Base-by-base conservation (phyloP, 345 rosid species). In the Angophora floribunda region DNA sequence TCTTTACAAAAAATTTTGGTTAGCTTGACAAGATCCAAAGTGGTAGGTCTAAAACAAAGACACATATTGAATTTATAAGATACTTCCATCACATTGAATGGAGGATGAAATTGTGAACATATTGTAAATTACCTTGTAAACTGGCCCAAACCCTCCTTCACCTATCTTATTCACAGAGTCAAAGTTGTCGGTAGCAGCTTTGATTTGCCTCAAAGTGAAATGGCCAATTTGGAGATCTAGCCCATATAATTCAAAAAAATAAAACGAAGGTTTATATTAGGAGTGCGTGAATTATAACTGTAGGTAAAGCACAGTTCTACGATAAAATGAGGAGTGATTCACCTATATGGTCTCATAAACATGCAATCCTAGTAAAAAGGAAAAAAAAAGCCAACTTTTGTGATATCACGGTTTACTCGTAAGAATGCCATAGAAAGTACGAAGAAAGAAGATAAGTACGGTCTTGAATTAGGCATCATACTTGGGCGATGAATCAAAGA, bases 121-220 rank as follows among this genome's bases (percentile, higher is more conserved):
- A 12, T 70, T 61, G 17, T 92, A 92, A 47, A 96, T 87, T 92
- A 97, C 98, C 98, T 95, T 96, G 94, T 92, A 96, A 63, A 97
- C 99, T n/a, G 99, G 93, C 32, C 78, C 98, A 88, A 97, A 97
- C 52, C 99, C 99, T 92, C 99, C 99, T 93, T 97, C 99, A 55
- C 99, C 99, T 52, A 96, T 95, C 94, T 97, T 97, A 91, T 94
- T 92, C 32, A 93, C 90, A 70, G 94, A 89, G 88, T 94, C 94
- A 87, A 97, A 97, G 86, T 95, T 97, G 86, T 92, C 87, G 4
- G 99, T 96, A 21, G 99, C 98, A 45, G 92, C 88, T 89, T 95
- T 95, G 70, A 97, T 95, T 91, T 97, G 99, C 53, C 94, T 91
- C 89, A 97, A 86, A 26, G 96, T 93, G 91, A 96, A 97, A 22